phyloP scores from a whole-genome alignment of 2,329 filamentous ascomycete species.

The Aureobasidium sp. region DNA sequence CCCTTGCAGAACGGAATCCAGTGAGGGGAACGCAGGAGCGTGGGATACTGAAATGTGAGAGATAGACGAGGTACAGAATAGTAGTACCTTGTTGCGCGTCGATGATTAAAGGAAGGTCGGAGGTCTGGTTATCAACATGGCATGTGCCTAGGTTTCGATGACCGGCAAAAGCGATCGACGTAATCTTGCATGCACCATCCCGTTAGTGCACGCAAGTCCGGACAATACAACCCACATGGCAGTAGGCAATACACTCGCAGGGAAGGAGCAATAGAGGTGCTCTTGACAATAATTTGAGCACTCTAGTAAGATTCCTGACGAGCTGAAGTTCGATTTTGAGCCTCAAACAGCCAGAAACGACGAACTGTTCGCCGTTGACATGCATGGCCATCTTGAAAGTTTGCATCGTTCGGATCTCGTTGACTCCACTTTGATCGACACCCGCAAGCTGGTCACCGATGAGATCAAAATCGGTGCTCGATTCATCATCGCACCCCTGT shows the following conservation, averaged over 20 bases:
- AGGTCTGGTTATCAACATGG: background rate
- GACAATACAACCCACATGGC: background rate
- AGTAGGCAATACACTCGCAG: too few relatives aligned
- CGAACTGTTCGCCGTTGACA: background rate
- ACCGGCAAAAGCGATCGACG: background rate
- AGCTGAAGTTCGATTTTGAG: background rate
- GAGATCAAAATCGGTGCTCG: slow-evolving; percentile 8
- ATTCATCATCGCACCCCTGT: slow-evolving; percentile 9
- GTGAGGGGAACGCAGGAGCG: slow-evolving; percentile 5
- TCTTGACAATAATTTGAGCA: background rate
- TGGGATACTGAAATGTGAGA: slow-evolving; percentile 1
- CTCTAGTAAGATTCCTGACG: background rate
- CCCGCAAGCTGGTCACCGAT: slow-evolving; percentile 8
- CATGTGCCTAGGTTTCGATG: background rate
- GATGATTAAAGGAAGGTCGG: background rate
- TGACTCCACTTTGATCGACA: slow-evolving; percentile 7
- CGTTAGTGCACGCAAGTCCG: slow-evolving; percentile 3
- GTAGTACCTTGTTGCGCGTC: background rate
- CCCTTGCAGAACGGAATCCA: slow-evolving; percentile 1
- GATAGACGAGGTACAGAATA: slow-evolving; percentile 7
- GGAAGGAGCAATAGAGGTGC: background rate
- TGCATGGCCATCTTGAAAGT: background rate
- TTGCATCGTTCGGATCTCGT: slow-evolving; percentile 8
- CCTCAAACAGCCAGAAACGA: background rate
- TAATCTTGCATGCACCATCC: background rate